Evolutionary conservation across 768 basidiomycete genomes (phyloP).

Genomic region (Termitomyces eurrhizus): DNA sequence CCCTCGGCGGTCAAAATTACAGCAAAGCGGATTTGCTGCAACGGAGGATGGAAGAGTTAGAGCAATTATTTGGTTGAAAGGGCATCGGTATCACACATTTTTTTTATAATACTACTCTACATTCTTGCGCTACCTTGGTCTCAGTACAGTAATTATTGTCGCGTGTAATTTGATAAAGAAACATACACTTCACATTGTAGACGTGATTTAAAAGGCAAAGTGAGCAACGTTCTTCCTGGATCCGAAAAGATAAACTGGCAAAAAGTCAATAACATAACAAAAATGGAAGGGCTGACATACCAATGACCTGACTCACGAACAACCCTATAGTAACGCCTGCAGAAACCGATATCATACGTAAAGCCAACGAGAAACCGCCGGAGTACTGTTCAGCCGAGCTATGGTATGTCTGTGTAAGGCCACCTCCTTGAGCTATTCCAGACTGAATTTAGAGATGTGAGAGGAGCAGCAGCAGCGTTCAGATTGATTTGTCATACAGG

Average conservation of each 20-base stretch:
- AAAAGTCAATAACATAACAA: neutral
- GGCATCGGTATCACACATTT: conserved; percentile 22
- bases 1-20: conserved; percentile 74
- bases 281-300: conserved; percentile 20
- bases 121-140: conserved; percentile 19
- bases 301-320: conserved; percentile 73
- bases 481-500: conserved; percentile 50
- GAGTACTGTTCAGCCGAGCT: conserved; percentile 68
- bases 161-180: conserved; percentile 4
- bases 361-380: conserved; percentile 72
- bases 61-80: conserved; percentile 59
- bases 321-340: conserved; percentile 84
- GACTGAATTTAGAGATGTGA: conserved; percentile 39
- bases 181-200: neutral
- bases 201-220: conserved; percentile 59
- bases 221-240: conserved; percentile 68
- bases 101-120: conserved; percentile 22
- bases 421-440: conserved; percentile 72
- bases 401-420: conserved; percentile 56
- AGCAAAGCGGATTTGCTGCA: conserved; percentile 86
- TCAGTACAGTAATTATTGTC: conserved; percentile 15
- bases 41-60: conserved; percentile 85
- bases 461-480: neutral
- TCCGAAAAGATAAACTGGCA: conserved; percentile 67
- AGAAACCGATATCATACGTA: conserved; percentile 81